Percentiles rank a stretch among this genome's conserved stretches.
phyloP scores from a whole-genome alignment of 2,329 filamentous ascomycete species.

The Hypoxylon sp. region DNA sequence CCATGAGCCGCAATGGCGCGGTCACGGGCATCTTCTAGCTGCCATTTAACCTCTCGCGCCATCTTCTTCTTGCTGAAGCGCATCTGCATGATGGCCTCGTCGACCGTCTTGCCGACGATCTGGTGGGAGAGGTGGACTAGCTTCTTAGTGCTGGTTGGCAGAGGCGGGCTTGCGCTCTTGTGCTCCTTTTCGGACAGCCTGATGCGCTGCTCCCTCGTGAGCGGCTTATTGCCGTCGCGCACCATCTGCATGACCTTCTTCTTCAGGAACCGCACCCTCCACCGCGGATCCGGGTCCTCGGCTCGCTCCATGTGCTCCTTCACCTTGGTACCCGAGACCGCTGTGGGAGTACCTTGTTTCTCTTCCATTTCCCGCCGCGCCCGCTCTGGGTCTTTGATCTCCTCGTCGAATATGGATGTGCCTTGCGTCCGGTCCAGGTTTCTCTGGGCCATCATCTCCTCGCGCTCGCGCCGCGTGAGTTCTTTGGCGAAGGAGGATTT shows the following conservation, averaged over 20 bases:
- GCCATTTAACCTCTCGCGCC: slow-evolving; percentile 82
- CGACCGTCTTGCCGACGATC: slow-evolving; percentile 92
- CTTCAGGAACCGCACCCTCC: slow-evolving; percentile 82
- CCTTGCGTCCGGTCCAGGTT: slow-evolving; percentile 63
- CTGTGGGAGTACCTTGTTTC: neutral
- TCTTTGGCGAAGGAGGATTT: slow-evolving; percentile 50
- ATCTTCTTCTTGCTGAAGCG: slow-evolving; percentile 95
- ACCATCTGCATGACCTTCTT: slow-evolving; percentile 87
- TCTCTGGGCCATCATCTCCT: slow-evolving; percentile 60
- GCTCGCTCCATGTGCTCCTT: slow-evolving; percentile 71
- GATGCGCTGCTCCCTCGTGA: slow-evolving; percentile 76
- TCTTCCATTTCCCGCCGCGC: slow-evolving; percentile 11
- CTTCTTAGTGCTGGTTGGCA: slow-evolving; percentile 94
- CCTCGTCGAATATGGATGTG: slow-evolving; percentile 75
- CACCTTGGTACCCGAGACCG: slow-evolving; percentile 58
- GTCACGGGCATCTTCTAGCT: slow-evolving; percentile 86
- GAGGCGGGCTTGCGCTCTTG: slow-evolving; percentile 74
- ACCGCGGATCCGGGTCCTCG: slow-evolving; percentile 81
- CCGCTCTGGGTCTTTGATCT: slow-evolving; percentile 58
- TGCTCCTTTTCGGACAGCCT: slow-evolving; percentile 73
- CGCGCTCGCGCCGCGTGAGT: slow-evolving; percentile 57
- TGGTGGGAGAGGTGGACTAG: slow-evolving; percentile 87
- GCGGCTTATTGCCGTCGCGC: slow-evolving; percentile 69
- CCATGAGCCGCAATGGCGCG: slow-evolving; percentile 83
- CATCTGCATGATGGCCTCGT: slow-evolving; percentile 96